Percentiles rank a stretch among this genome's conserved stretches.
phyloP scores from a whole-genome alignment of 169 alveolate genomes.

The Eimeria acervulina region DNA sequence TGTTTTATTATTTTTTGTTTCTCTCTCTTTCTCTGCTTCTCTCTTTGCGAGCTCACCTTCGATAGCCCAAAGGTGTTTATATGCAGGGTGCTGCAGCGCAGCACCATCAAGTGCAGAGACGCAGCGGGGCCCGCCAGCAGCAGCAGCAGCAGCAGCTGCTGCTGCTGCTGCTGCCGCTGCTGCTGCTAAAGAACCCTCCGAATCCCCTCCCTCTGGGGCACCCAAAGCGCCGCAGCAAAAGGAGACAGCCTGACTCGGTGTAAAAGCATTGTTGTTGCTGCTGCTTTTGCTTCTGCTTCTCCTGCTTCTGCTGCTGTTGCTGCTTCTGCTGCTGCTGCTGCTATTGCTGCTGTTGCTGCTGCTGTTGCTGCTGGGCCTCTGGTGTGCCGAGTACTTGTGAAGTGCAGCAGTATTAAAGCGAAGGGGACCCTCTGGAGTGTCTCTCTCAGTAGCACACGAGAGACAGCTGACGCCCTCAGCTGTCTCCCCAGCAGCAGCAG shows the following conservation, averaged over 20 bases:
- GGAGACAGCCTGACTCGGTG: neutral
- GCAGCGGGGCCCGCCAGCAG: neutral
- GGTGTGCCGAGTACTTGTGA: neutral
- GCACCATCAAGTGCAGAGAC: neutral
- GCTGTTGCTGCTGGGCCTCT: neutral
- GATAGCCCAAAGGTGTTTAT: neutral
- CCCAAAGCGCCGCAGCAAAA: too few relatives aligned
- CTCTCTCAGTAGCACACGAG: neutral
- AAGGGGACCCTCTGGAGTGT: neutral
- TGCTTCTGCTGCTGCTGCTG: neutral
- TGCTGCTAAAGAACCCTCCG: neutral
- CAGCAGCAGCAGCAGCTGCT: neutral
- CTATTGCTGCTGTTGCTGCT: slow-evolving; percentile 38
- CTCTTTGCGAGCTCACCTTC: too few relatives aligned
- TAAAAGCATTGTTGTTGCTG: neutral
- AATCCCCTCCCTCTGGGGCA: neutral
- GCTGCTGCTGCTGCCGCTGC: neutral
- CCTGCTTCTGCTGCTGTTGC: too few relatives aligned
- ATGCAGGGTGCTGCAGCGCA: neutral
- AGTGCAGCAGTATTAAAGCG: slow-evolving; percentile 12
- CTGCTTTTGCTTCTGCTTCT: too few relatives aligned
- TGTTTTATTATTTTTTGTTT: too few relatives aligned
- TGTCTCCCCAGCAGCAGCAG: neutral
- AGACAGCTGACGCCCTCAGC: neutral
- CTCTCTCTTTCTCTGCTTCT: neutral